Percentiles rank a stretch among this genome's conserved stretches.
Conservation (phyloP, 371 early-diverging fungal genomes). For the Chytridium lagenaria region DNA sequence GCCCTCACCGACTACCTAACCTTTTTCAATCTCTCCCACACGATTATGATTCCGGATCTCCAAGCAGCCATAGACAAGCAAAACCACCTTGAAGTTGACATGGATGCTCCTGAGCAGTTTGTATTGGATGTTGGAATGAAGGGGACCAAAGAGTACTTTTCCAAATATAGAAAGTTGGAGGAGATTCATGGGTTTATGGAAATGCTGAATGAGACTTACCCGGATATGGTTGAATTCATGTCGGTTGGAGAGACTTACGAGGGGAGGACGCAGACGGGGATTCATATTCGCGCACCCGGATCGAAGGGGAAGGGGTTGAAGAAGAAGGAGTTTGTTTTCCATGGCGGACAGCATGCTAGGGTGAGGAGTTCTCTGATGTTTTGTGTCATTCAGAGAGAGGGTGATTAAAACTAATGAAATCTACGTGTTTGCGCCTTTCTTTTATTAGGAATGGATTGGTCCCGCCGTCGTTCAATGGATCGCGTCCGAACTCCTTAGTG, state of each 20-base stretch:
- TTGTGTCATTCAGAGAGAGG: no score
- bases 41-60: slow-evolving; percentile 25
- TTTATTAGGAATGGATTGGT: slow-evolving; percentile 44
- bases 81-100: neutral
- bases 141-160: slow-evolving; percentile 19
- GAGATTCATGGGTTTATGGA: slow-evolving; percentile 31
- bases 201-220: slow-evolving; percentile 21
- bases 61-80: slow-evolving; percentile 28
- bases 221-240: slow-evolving; percentile 29
- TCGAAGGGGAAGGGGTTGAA: slow-evolving; percentile 14
- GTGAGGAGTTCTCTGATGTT: slow-evolving; percentile 11
- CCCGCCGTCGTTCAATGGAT: slow-evolving; percentile 43
- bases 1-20: slow-evolving; percentile 16
- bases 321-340: slow-evolving; percentile 41
- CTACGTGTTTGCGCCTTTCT: slow-evolving; percentile 1
- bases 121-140: neutral
- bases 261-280: slow-evolving; percentile 54
- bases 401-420: no score
- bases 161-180: slow-evolving; percentile 36
- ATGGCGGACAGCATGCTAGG: slow-evolving; percentile 46
- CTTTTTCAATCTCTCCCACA: neutral
- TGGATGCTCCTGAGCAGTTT: neutral
- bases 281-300: slow-evolving; percentile 44
- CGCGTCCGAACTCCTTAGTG: slow-evolving; percentile 37
- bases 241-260: slow-evolving; percentile 61